These are phyloP conservation scores for Tylopilus sp. DNA, from an alignment of 768 basidiomycete species.

Conservation along the genomic window DNA sequence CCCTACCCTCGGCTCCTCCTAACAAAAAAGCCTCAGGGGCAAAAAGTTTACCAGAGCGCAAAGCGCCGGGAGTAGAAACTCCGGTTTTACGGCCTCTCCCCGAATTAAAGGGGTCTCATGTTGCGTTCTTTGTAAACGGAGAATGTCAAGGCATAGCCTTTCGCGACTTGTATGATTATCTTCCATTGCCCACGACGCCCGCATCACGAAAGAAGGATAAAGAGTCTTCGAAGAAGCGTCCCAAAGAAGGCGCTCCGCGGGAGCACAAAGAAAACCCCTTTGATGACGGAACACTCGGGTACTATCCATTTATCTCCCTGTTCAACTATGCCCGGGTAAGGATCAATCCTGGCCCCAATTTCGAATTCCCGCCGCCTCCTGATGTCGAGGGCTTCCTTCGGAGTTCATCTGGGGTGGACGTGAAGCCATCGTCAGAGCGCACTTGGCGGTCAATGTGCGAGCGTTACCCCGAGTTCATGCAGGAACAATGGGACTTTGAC, in stretches of 20 bases:
- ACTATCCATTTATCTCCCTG: slow-evolving; percentile 91
- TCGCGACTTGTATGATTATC: slow-evolving; percentile 84
- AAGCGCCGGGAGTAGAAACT: slow-evolving; percentile 29
- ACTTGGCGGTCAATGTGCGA: slow-evolving; percentile 82
- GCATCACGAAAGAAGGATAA: slow-evolving; percentile 58
- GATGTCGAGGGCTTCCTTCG: slow-evolving; percentile 68
- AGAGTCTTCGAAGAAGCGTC: slow-evolving; percentile 50
- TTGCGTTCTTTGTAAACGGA: slow-evolving; percentile 93
- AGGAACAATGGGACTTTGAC: slow-evolving; percentile 78
- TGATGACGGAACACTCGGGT: slow-evolving; percentile 93
- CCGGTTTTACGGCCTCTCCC: slow-evolving; percentile 62
- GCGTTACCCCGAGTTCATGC: slow-evolving; percentile 81
- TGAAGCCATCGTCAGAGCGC: slow-evolving; percentile 28
- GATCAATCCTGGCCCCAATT: slow-evolving; percentile 88
- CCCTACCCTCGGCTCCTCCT: slow-evolving; percentile 51
- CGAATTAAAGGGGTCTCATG: slow-evolving; percentile 61
- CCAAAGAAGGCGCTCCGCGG: slow-evolving; percentile 60
- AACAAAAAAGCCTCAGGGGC: slow-evolving; percentile 65
- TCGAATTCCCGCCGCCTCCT: slow-evolving; percentile 72
- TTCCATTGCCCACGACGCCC: slow-evolving; percentile 68
- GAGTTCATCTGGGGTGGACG: slow-evolving; percentile 31
- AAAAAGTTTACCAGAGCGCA: slow-evolving; percentile 65
- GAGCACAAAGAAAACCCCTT: slow-evolving; percentile 81
- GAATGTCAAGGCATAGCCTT: slow-evolving; percentile 81
- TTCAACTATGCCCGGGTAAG: slow-evolving; percentile 85